These are phyloP conservation scores for Ustilago sp. DNA, from an alignment of 1,284 basidiomycete genomes.

Conservation along the genomic window DNA sequence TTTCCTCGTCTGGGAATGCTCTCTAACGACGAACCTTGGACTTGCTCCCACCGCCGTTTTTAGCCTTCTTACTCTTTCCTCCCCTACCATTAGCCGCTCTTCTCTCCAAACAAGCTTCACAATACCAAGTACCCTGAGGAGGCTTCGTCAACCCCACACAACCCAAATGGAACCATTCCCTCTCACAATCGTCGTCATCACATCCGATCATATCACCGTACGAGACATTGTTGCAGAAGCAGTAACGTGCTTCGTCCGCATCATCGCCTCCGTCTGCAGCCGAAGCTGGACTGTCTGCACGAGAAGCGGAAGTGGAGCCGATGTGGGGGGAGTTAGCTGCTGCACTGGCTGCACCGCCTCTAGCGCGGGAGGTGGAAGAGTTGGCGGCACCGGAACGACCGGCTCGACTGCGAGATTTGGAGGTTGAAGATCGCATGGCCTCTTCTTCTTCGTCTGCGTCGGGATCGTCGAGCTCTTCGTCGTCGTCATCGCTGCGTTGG, in stretches of 20 bases:
- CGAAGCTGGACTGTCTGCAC: slow-evolving; percentile 31
- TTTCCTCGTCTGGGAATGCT: not conserved
- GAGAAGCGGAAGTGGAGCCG: slow-evolving; percentile 32
- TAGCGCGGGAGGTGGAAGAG: slow-evolving; percentile 13
- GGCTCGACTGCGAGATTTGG: slow-evolving; percentile 25
- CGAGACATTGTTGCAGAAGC: slow-evolving; percentile 85
- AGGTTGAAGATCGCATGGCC: slow-evolving; percentile 12
- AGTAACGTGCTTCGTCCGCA: slow-evolving; percentile 79
- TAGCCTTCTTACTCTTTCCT: slow-evolving; percentile 41
- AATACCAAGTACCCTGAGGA: slow-evolving; percentile 81
- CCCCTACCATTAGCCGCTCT: slow-evolving; percentile 41
- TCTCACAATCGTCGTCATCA: slow-evolving; percentile 86
- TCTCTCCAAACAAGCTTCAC: slow-evolving; percentile 70
- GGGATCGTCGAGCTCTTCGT: slow-evolving; percentile 42
- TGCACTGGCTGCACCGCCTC: slow-evolving; percentile 29
- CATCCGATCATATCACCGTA: slow-evolving; percentile 98
- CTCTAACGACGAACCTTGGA: slow-evolving; percentile 36
- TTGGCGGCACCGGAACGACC: slow-evolving; percentile 20
- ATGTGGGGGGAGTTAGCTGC: slow-evolving; percentile 36
- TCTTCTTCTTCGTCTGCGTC: slow-evolving; percentile 45
- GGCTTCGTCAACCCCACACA: slow-evolving; percentile 77
- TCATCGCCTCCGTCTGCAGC: slow-evolving; percentile 51
- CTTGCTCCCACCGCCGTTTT: slow-evolving; percentile 25
- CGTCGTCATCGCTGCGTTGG: slow-evolving; percentile 47
- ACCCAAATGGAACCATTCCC: slow-evolving; percentile 89